Base-by-base conservation (phyloP, 2,329 filamentous ascomycete genomes). In the Penicillium sp. region DNA sequence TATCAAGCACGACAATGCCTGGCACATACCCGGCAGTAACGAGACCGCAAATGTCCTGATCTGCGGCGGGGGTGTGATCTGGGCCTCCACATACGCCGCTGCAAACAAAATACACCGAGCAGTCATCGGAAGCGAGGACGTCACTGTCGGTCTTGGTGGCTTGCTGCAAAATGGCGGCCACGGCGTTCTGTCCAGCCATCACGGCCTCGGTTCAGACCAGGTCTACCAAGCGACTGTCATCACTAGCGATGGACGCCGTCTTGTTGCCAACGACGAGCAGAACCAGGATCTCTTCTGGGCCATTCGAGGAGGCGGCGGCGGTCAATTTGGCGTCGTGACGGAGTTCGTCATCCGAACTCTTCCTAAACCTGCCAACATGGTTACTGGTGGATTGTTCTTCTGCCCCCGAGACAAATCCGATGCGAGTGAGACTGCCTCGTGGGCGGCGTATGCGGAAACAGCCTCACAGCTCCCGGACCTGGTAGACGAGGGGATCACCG, bases 41-140 rank as follows among this genome's bases (percentile, higher is more conserved):
- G 25, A 19, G 0, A 48, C 46, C 3, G 42, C 16, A 13, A 36
- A 50, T 15, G 53, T 51, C 0, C 8, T 47, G 2, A 36, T 56
- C 14, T 29, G 30, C 8, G 51, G 55, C 7, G 43, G 48, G 13
- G 53, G 53, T 3, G 43, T 46, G 6, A 42, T 38, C 11, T 55
- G 51, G 51, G 49, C 49, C 4, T 29, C 37, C 9, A 44, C 32
- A 1, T 38, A 39, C 14, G 18, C 16, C 5, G 21, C 26, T 4
- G 46, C 37, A 4, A 31, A 69, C 67, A 14, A 23, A 11, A 10
- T 42, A 7, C 34, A 36, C 6, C 26, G 49, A 7, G 27, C 39
- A 0, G 67, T 79, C 2, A 70, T 81, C 3, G 75, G 73, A 13
- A 79, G 79, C 4, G 74, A 76, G n/a, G 77, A 77, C 37, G 60